Base-by-base conservation (phyloP, 2,329 filamentous ascomycete species). In the Mycosphaerelloides madeirae region DNA sequence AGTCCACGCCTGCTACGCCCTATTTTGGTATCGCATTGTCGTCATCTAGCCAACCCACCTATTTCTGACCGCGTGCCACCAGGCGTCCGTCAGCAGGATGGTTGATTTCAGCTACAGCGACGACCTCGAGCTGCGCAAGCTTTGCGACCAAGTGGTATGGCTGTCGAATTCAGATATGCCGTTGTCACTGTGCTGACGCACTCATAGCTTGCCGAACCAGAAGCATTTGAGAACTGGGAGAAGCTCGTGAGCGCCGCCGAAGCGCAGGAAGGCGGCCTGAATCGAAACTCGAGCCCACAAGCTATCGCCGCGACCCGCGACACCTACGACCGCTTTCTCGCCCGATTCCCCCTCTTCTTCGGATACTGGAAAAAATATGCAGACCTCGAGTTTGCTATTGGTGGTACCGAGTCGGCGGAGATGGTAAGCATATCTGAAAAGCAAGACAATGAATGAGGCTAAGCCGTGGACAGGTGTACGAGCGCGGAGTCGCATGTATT, bases 351-450 rank as follows among this genome's bases (percentile, higher is more conserved):
- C 2, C 78, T 97, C 9, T 80, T 97, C 31, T 98, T 97, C 61
- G 93, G 91, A 41, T 98, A 97, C 73, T 98, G 93, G 93, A 97
- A 97, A 74, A 97, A 96, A 67, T 98, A 97, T 76, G 93, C 93
- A 62, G 91, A 97, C 61, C 77, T 95, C 53, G 93, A 98, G 64
- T 98, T 98, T 71, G 89, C 89, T 39, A 95, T 98, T 54, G 89
- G 89, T 3, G 93, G 93, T 14, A 94, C 93, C 4, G 93, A 98
- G 73, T 91, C 91, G 33, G 93, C 93, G 42, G 93, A 97, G 68
- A 94, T 96, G 85, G 89, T 95, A 18, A 35, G 19, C 28, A 46
- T 14, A 42, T 43, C 43, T 44, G 6, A 32, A 15, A 14, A 20
- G 28, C 31, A 34, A 47, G 63, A 69, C 46, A 68, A 40, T 2